Evolutionary conservation across 305 asterid genomes (phyloP), one percentile per base, ranked within the genome.

Genomic region (Fraxinus albicans): DNA sequence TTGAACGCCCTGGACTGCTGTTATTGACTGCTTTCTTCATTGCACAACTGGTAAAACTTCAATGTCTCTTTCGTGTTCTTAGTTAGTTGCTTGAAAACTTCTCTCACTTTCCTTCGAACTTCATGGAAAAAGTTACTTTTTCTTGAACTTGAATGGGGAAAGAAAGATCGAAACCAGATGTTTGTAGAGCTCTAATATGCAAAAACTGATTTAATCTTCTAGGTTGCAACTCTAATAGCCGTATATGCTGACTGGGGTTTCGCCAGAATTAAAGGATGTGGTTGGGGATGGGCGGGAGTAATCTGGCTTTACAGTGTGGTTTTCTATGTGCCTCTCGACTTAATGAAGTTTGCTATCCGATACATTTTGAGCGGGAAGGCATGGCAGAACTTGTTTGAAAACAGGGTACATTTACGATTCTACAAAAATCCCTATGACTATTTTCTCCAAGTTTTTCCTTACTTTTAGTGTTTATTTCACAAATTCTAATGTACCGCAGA

Each of bases 221-320:
- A 89, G 93, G 82, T 86, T 44, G 95, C 94, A 35, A 93, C 97
- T 2, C 72, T 92, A 0, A 83, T 91, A 67, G 93, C 92, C n/a
- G 97, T 89, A 3, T 91, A 87, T 77, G 94, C 91, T 4, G 80
- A 88, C 81, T 90, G 92, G 96, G 77, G 76, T 0, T 92, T 93
- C 65, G 93, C 94, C 19, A 92, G 87, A 69, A 90, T 92, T 67
- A 81, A 88, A 82, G 97, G 96, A 53, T 92, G 94, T 21, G 95
- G 98, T 77, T 94, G 97, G 97, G 93, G 97, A 70, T 94, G 97
- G 95, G 97, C 96, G 1, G 95, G 94, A 1, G 92, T 90, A 7
- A 90, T 94, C 78, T 94, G 98, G 98, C 79, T 94, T 1, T 94
- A 91, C 83, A 92, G 94, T 40, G 1, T 85, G 3, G 86, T 94